Evolutionary conservation across 805 yeast species (phyloP), one percentile per base, ranked within the genome.

Genomic region (Candida ipomoeae): DNA sequence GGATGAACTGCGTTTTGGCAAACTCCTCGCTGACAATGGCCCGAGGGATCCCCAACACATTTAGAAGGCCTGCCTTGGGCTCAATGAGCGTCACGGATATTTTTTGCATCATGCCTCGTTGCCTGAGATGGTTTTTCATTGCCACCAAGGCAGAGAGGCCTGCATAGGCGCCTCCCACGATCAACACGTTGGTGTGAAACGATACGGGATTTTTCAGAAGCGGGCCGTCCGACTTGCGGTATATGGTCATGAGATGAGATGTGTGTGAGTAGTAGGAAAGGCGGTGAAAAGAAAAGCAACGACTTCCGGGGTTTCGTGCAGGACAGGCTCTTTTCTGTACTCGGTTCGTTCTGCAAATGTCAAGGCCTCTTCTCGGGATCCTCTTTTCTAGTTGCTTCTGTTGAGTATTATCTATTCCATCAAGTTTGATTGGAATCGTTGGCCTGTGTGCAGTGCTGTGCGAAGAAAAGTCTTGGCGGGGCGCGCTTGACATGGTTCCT

Each of bases 91-190:
- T 71, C 7, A 71, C 64, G 23, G 67, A 56, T 1, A 72, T 48
- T 14, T 54, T 44, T 40, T 56, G 52, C 48, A 51, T 35, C 40
- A 42, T 48, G 3, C 43, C 36, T 17, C 62, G 50, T 29, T 57
- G 57, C 17, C 46, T 51, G 39, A 68, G 59, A 26, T 67, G 66
- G 34, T 56, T 58, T 44, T 64, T 58, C 45, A 71, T 56, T 7
- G 69, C 60, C 37, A 61, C 63, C 5, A 71, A 51, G 0, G 75
- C 68, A 14, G 74, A 61, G 21, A 72, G 58, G 2, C 77, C 77
- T n/a, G 71, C 65, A 52, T 68, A 73, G 0, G 75, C 66, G 1
- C 77, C 77, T 1, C 77, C 77, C n/a, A 71, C 66, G 6, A 72
- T 62, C 36, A 72, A 61, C 5, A 73, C 62, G 50, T 71, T 68